phyloP scores from a whole-genome alignment of 768 basidiomycete genomes.

The Lyophyllum shimeji region DNA sequence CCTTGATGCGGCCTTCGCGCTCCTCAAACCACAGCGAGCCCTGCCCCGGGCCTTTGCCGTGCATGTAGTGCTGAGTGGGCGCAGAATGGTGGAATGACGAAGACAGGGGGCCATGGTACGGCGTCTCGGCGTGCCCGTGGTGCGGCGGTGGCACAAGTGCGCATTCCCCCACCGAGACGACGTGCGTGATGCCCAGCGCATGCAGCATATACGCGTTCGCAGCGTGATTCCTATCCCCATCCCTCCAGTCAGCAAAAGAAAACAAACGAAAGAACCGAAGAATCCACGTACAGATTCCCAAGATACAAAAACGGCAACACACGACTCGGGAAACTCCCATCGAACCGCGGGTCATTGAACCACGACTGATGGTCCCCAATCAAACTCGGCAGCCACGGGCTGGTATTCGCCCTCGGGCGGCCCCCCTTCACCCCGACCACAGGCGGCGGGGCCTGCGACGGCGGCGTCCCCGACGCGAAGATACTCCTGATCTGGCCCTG shows the following conservation, averaged over 20 bases:
- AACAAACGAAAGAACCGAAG: constrained; percentile 13
- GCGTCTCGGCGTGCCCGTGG: constrained; percentile 26
- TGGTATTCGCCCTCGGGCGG: constrained; percentile 71
- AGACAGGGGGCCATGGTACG: constrained; percentile 12
- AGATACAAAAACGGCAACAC: constrained; percentile 92
- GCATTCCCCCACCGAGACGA: constrained; percentile 95
- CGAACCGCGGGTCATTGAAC: constrained; percentile 92
- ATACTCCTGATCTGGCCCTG: neutral
- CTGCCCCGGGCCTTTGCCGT: constrained; percentile 51
- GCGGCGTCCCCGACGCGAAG: constrained; percentile 3
- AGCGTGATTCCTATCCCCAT: constrained; percentile 74
- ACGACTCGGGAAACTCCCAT: constrained; percentile 93
- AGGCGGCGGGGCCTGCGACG: constrained; percentile 1
- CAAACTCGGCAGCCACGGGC: constrained; percentile 60
- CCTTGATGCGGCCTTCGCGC: constrained; percentile 84
- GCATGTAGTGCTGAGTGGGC: constrained; percentile 32
- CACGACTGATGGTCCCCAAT: constrained; percentile 82
- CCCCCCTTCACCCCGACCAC: constrained; percentile 31
- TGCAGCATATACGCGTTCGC: constrained; percentile 95
- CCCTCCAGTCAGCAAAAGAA: constrained; percentile 4
- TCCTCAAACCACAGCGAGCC: constrained; percentile 89
- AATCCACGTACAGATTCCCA: constrained; percentile 87
- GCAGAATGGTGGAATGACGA: constrained; percentile 28
- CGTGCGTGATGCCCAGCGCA: constrained; percentile 93
- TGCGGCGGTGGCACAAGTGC: constrained; percentile 80